Evolutionary conservation across 257 asterid species (phyloP).

Genomic region (Primulina eburnea): DNA sequence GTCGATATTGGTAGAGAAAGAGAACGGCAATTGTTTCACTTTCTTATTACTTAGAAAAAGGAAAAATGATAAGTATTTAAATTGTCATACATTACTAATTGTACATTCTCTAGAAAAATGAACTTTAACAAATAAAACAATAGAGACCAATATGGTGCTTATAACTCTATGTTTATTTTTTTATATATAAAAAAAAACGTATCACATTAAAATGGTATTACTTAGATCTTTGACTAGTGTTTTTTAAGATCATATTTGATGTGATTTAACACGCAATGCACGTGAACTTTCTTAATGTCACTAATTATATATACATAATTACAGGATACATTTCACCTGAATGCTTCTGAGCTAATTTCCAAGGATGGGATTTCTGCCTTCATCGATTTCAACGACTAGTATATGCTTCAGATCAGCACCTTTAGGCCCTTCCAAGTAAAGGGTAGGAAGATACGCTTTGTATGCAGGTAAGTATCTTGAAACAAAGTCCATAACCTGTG

Average conservation of each 20-base stretch:
- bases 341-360: constrained; percentile 40
- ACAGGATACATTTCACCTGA: constrained; percentile 13
- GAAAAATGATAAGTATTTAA: background rate
- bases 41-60: background rate
- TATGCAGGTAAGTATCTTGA: constrained; percentile 93
- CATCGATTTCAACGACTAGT: constrained; percentile 73
- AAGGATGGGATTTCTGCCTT: constrained; percentile 90
- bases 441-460: constrained; percentile 93
- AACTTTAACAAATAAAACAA: background rate
- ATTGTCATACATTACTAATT: background rate
- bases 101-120: background rate
- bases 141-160: background rate
- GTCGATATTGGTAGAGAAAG: too few relatives aligned
- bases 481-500: constrained; percentile 83
- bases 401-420: constrained; percentile 74
- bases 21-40: too few relatives aligned
- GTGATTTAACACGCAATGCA: background rate
- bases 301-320: background rate
- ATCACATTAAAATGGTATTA: background rate
- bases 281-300: background rate
- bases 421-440: constrained; percentile 88
- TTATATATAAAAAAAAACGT: too few relatives aligned
- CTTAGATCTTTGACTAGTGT: background rate
- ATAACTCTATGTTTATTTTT: background rate
- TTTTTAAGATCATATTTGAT: background rate